Evolutionary conservation across 2,329 filamentous ascomycete genomes (phyloP).

Genomic region (Venturia asperata): DNA sequence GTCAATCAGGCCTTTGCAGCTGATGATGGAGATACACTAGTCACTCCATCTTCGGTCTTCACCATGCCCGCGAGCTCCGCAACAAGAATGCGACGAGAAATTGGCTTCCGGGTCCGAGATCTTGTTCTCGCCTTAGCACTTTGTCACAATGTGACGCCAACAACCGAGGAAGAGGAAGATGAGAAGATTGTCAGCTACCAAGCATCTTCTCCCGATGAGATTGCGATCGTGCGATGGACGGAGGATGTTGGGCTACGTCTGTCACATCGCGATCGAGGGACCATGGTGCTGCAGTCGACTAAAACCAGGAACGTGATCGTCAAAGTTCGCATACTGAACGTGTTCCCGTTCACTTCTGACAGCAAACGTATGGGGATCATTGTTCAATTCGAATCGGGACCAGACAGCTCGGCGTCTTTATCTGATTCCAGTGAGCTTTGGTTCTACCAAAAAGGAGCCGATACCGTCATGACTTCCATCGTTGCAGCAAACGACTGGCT

Average conservation of each 20-base stretch:
- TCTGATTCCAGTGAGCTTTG: constrained; percentile 67
- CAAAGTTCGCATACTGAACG: constrained; percentile 78
- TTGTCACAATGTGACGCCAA: constrained; percentile 96
- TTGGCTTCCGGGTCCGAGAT: constrained; percentile 86
- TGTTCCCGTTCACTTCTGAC: constrained; percentile 96
- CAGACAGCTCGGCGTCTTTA: constrained; percentile 38
- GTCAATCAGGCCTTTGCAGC: constrained; percentile 73
- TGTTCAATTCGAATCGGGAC: constrained; percentile 64
- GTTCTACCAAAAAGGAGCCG: constrained; percentile 98
- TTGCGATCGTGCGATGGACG: constrained; percentile 94
- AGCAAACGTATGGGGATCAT: constrained; percentile 98
- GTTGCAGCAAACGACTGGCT: constrained; percentile 97
- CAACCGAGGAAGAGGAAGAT: constrained; percentile 62
- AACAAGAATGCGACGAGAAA: constrained; percentile 84
- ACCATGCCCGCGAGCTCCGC: constrained; percentile 54
- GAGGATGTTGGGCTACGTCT: constrained; percentile 84
- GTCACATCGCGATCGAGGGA: constrained; percentile 76
- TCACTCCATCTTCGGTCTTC: constrained; percentile 69
- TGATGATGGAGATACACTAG: constrained; percentile 40
- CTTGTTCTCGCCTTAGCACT: constrained; percentile 85
- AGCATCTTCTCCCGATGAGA: constrained; percentile 94
- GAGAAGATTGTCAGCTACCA: constrained; percentile 81
- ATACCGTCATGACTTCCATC: constrained; percentile 96
- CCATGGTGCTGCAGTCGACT: constrained; percentile 73
- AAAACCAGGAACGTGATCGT: constrained; percentile 69